Base-by-base conservation (phyloP, 768 basidiomycete genomes). In the Termitomyces sp. region DNA sequence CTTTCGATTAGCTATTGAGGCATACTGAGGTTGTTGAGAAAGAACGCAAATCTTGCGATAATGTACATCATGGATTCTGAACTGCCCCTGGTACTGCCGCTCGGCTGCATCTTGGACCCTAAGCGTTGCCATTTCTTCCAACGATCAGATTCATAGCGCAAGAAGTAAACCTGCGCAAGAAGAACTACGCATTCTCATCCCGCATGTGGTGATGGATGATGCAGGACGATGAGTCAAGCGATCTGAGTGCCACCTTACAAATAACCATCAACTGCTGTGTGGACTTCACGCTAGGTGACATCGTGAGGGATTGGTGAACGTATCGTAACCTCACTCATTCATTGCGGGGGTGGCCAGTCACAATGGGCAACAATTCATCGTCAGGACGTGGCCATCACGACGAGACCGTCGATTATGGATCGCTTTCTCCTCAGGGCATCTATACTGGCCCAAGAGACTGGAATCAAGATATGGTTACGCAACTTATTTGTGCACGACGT, bases 391-490 rank as follows among this genome's bases (percentile, higher is more conserved):
- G 78, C 48, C 86, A 87, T 63, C 86, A 90, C 63, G 92, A 93
- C 60, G 89, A 92, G 60, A 79, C 85, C 27, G 89, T 92, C 69
- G 93, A 95, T 76, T 89, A 84, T 65, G 93, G 93, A 57, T 74
- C 77, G 66, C 84, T 94, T 50, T 72, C 81, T 55, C 93, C 93
- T 20, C 90, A 92, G 65, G 92, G 92, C 66, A 83, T 94, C 61
- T 95, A 95, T 76, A 86, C 90, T 20, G 90, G 87, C 24, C 75
- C 82, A 46, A 81, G 82, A 67, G 95, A 98, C 74, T 98, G 94
- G 88, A 94, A 93, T 69, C 90, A 94, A 64, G 71, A 83, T 54
- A 75, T 91, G 59, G 94, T 96, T 61, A 86, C 89, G 59, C 87
- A 91, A 72, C 82, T 96, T 67, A 94, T 99, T 70, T 76, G 87